A percentile compares a stretch with the other conserved stretches of the same genome.
Conservation (phyloP, 208 protist species). For the Trypanosoma platydactyli region DNA sequence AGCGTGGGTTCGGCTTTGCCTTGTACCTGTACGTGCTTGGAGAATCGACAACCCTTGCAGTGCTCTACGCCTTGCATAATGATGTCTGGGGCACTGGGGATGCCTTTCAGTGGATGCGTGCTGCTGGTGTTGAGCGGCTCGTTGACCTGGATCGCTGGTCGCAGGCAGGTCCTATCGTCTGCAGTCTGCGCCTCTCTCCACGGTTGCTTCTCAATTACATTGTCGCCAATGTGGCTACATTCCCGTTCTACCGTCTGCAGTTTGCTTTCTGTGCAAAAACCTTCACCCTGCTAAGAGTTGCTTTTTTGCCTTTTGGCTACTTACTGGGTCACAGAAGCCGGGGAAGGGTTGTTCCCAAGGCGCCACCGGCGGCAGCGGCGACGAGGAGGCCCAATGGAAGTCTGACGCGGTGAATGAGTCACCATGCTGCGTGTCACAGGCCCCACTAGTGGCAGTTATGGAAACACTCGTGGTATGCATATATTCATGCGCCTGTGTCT, state of each 20-base stretch:
- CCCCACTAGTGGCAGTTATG: not conserved
- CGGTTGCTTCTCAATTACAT: conserved; percentile 75
- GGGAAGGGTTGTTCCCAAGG: conserved; percentile 30
- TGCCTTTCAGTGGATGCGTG: conserved; percentile 38
- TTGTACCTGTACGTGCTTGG: conserved; percentile 68
- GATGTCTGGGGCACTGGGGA: conserved; percentile 60
- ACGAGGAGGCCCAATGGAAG: no score
- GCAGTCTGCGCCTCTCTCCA: conserved; percentile 47
- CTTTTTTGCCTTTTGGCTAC: conserved; percentile 8
- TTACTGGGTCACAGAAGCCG: not conserved
- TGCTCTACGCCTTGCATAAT: conserved; percentile 64
- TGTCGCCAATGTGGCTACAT: conserved; percentile 51
- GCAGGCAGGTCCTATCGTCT: conserved; percentile 45
- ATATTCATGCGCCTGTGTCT: no score
- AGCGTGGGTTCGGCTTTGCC: conserved; percentile 55
- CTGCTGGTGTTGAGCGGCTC: conserved; percentile 16
- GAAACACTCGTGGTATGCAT: not conserved
- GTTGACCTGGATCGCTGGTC: conserved; percentile 43
- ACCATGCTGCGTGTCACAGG: not conserved
- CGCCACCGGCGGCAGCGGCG: conserved; percentile 20
- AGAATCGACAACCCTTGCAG: conserved; percentile 50
- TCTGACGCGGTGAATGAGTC: conserved; percentile 6
- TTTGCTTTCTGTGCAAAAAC: conserved; percentile 49
- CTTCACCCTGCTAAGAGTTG: conserved; percentile 23
- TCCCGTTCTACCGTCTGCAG: conserved; percentile 52